A percentile compares a stretch with the other conserved stretches of the same genome.
Conservation (phyloP, 2,329 filamentous ascomycete species). For the Curvularia sp. region DNA sequence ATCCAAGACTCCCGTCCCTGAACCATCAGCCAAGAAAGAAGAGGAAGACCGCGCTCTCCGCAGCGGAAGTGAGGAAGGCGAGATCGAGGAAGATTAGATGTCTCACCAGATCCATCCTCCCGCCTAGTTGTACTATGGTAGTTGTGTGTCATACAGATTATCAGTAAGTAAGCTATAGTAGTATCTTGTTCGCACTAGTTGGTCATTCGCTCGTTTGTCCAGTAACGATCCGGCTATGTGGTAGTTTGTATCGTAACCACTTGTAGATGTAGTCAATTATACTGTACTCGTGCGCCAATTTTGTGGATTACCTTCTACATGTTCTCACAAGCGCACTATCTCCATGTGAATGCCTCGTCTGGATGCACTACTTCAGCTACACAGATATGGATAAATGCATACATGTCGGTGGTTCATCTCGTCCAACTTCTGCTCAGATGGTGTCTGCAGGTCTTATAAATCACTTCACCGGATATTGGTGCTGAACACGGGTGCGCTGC, state of each 20-base stretch:
- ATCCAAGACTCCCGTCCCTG: slow-evolving; percentile 61
- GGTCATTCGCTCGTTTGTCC: neutral
- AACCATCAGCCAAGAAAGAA: slow-evolving; percentile 42
- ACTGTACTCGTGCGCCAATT: neutral
- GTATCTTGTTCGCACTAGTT: slow-evolving; percentile 4
- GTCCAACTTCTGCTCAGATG: neutral
- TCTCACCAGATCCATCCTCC: slow-evolving; percentile 13
- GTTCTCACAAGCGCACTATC: neutral
- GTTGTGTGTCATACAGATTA: neutral
- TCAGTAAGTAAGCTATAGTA: slow-evolving; percentile 15
- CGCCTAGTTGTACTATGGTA: neutral
- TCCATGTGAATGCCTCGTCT: neutral
- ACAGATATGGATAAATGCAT: neutral
- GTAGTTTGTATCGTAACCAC: slow-evolving; percentile 4
- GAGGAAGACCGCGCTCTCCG: slow-evolving; percentile 71
- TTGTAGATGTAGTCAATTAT: neutral
- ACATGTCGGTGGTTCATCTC: neutral
- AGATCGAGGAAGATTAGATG: slow-evolving; percentile 80
- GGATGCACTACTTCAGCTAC: neutral
- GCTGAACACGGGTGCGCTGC: neutral
- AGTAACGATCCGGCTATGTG: neutral
- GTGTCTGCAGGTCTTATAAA: neutral
- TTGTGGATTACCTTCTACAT: neutral
- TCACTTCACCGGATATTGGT: no score
- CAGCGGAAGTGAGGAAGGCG: slow-evolving; percentile 94